phyloP scores from a whole-genome alignment of 257 asterid species.

The Nicotiana paniculata region DNA sequence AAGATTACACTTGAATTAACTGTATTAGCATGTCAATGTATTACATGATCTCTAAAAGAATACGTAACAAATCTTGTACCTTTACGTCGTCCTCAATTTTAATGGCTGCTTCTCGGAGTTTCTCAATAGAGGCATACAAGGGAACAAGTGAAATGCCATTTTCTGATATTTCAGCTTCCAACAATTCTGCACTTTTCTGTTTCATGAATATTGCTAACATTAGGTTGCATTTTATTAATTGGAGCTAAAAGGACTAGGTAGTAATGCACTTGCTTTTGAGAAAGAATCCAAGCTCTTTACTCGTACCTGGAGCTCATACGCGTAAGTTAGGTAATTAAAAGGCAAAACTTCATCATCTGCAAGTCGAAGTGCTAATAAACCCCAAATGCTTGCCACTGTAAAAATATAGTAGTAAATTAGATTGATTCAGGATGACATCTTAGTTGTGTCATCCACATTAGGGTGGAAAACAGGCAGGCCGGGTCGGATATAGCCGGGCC shows the following conservation, averaged over 20 bases:
- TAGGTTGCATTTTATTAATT: constrained; percentile 2
- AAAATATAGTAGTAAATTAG: constrained; percentile 10
- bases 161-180: constrained; percentile 40
- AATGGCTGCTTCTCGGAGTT: constrained; percentile 49
- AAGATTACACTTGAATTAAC: not conserved
- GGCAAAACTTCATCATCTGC: constrained; percentile 74
- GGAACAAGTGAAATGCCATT: constrained; percentile 48
- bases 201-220: constrained; percentile 10
- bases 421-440: not conserved
- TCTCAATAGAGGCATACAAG: constrained; percentile 50
- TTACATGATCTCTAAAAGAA: not conserved
- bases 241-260: not conserved
- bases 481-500: too few species aligned
- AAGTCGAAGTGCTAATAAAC: constrained; percentile 68
- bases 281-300: not conserved
- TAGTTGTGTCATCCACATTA: too few species aligned
- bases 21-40: not conserved
- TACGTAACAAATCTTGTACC: constrained; percentile 30
- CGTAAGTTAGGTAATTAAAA: constrained; percentile 65
- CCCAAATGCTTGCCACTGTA: constrained; percentile 80
- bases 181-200: constrained; percentile 54
- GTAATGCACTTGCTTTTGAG: not conserved
- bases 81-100: constrained; percentile 41
- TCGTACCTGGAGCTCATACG: constrained; percentile 66
- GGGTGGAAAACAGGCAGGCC: too few species aligned